A percentile compares a stretch with the other conserved stretches of the same genome.
These are phyloP conservation scores for Paraphoma chrysanthemicola DNA, from an alignment of 2,329 filamentous ascomycete genomes.

Conservation along the genomic window DNA sequence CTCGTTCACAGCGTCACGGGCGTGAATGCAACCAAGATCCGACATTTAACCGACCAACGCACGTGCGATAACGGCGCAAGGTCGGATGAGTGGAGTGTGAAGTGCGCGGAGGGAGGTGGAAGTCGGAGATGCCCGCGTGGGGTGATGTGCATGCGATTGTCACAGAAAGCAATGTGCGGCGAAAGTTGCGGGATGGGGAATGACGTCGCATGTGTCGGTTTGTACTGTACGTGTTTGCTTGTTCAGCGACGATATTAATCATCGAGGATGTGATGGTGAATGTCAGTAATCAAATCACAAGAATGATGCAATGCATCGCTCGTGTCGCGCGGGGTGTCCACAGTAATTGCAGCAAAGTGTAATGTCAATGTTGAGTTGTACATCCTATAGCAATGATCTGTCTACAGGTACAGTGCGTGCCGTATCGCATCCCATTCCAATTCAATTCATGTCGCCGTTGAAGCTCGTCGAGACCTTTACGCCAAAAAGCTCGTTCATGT, in stretches of 20 bases:
- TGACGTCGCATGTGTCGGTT: not conserved
- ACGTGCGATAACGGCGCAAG: not conserved
- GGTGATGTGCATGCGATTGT: not conserved
- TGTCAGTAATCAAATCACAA: no score
- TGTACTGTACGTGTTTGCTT: no score
- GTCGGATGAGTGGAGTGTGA: not conserved
- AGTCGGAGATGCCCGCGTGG: not conserved
- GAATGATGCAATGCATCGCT: not conserved
- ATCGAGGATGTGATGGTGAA: no score
- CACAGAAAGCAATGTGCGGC: not conserved
- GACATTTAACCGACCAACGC: no score
- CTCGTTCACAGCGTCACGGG: not conserved
- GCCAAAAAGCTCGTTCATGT: conserved; percentile 13
- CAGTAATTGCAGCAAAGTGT: not conserved
- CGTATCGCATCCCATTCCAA: not conserved
- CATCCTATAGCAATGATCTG: conserved; percentile 10
- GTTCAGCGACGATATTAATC: no score
- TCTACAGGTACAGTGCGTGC: conserved; percentile 12
- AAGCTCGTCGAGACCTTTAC: conserved; percentile 7
- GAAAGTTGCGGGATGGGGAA: not conserved
- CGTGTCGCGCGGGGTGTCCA: no score
- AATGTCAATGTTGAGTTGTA: not conserved
- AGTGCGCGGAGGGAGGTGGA: not conserved
- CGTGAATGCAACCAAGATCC: not conserved
- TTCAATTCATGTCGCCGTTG: conserved; percentile 11